Evolutionary conservation across 2,329 filamentous ascomycete genomes (phyloP), one percentile per base, ranked within the genome.

Genomic region (Fusarium sp.): DNA sequence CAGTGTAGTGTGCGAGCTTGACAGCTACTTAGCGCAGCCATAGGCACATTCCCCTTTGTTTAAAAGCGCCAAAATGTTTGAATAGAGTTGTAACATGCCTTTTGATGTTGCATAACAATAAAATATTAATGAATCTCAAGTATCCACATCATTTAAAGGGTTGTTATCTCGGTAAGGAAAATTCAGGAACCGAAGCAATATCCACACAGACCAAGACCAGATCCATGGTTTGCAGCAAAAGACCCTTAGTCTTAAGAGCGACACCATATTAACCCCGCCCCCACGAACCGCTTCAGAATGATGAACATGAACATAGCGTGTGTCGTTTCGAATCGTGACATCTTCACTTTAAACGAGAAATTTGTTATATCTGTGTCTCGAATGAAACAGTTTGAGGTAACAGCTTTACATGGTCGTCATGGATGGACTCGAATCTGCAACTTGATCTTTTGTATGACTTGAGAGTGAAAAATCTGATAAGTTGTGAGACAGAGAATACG

Each of bases 21-120:
- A 42, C 57, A 47, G 44, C 4, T 60, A 16, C 2, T 46, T 55
- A 61, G 62, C 48, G 29, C 14, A 55, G 44, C 22, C 48, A 41
- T 54, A 40, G 32, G 8, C 41, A 48, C 29, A 34, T n/a, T 59
- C 24, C 45, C 57, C 62, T 65, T 60, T 60, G 46, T 53, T 57
- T n/a, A 49, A 27, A 24, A 22, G 44, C 24, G 29, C 46, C 49
- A 57, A 56, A 58, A 27, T 27, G 10, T 10, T 41, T 27, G 44
- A 57, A 37, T 27, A 30, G 20, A 32, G 29, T 30, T 64, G 30
- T 27, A 20, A 53, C 22, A 48, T 20, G 29, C 32, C 42, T 16
- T 41, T 60, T 18, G 18, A 40, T 20, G 16, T n/a, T 45, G 7
- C 16, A 34, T 52, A 25, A 27, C 49, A 40, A 48, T 25, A 57